phyloP scores from a whole-genome alignment of 805 yeast species.

The Saccharomycopsis fermentans region DNA sequence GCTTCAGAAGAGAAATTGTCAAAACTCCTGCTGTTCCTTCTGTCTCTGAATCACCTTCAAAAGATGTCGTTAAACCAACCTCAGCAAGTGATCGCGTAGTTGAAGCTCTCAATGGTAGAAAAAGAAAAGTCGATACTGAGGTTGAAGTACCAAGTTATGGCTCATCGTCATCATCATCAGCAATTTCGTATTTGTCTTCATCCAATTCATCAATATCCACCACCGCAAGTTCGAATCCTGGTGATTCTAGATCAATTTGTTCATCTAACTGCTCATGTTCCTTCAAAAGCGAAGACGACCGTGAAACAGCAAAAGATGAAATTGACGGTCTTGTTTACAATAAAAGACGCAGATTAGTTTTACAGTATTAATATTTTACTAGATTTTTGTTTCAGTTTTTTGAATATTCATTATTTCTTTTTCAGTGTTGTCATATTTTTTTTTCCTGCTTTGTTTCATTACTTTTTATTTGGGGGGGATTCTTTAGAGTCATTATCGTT shows the following conservation, averaged over 20 bases:
- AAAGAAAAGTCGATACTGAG: background rate
- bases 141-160: background rate
- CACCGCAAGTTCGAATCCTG: background rate
- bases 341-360: background rate
- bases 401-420: background rate
- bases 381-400: too few species aligned
- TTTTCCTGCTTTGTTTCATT: background rate
- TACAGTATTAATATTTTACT: background rate
- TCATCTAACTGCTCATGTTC: slow-evolving; percentile 2
- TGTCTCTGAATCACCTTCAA: too few species aligned
- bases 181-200: background rate
- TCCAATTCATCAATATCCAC: background rate
- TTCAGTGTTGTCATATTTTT: background rate
- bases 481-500: background rate
- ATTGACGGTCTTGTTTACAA: background rate
- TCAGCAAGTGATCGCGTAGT: background rate
- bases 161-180: background rate
- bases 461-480: too few species aligned
- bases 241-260: background rate
- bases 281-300: background rate
- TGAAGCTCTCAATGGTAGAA: background rate
- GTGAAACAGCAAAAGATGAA: background rate
- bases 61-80: too few species aligned
- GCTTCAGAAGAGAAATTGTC: slow-evolving; percentile 7
- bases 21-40: background rate